A percentile compares a stretch with the other conserved stretches of the same genome.
phyloP scores from a whole-genome alignment of 352 stramenopile species.

The Pythium rhizo-oryzae region DNA sequence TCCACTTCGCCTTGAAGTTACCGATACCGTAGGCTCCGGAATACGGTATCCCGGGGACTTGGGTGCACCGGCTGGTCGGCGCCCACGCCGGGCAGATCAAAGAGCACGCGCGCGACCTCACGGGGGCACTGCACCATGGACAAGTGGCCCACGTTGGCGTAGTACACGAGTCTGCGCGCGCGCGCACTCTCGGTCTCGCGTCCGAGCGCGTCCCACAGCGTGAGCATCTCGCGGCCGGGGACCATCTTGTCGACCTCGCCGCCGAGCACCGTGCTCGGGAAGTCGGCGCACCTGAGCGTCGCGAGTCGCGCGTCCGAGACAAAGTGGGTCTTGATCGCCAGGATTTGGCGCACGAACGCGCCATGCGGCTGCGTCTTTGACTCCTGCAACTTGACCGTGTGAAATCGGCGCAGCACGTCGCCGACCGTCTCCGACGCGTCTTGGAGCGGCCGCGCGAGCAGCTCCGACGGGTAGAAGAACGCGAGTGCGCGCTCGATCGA shows the following conservation, averaged over 20 bases:
- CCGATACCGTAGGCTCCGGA: too few relatives aligned
- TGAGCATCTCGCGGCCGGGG: background rate
- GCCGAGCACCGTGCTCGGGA: background rate
- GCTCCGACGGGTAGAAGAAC: constrained; percentile 2
- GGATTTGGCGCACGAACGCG: background rate
- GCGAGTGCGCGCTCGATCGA: background rate
- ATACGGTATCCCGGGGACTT: too few relatives aligned
- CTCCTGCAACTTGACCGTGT: background rate
- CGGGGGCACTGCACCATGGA: constrained; percentile 2
- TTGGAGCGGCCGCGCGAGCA: background rate
- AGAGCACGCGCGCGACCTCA: background rate
- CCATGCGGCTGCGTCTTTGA: background rate
- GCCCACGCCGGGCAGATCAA: too few relatives aligned
- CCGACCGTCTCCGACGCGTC: background rate
- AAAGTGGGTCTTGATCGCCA: constrained; percentile 1
- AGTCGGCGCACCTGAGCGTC: background rate
- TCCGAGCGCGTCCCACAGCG: background rate
- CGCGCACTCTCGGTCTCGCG: too few relatives aligned
- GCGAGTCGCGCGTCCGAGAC: constrained; percentile 4
- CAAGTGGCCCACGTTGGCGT: background rate
- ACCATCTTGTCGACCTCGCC: background rate
- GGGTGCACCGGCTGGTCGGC: too few relatives aligned
- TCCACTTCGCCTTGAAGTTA: too few relatives aligned
- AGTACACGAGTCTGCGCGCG: background rate
- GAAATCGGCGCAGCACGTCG: background rate